Conservation (phyloP, 2,329 filamentous ascomycete genomes). For the Polytolypa hystricis region DNA sequence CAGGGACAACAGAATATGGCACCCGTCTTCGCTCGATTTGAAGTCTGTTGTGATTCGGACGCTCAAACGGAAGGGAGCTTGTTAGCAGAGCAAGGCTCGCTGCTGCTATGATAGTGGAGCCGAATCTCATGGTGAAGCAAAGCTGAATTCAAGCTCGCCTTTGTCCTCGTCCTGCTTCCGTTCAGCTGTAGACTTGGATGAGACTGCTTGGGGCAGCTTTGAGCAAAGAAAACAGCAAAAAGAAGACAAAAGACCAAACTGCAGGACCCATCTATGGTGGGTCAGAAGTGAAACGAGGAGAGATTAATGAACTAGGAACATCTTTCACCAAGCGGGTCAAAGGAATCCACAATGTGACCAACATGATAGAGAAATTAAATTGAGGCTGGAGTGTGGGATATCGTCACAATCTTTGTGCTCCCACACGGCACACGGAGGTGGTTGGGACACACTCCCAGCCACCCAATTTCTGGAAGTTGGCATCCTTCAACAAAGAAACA, state of each 20-base stretch:
- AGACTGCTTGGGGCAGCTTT: too few species aligned
- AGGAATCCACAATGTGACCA: too few species aligned
- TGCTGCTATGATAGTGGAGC: slow-evolving; percentile 13
- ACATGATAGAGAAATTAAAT: too few species aligned
- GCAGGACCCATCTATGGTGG: too few species aligned
- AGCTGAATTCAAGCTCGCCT: not conserved
- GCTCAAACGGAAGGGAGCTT: slow-evolving; percentile 1
- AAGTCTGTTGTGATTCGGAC: not conserved
- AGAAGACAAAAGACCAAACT: too few species aligned
- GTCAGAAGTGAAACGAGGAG: too few species aligned
- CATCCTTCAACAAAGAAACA: not conserved
- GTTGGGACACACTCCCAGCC: slow-evolving; percentile 11
- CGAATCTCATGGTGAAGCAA: slow-evolving; percentile 1
- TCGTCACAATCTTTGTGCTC: not conserved
- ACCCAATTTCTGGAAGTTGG: slow-evolving; percentile 1
- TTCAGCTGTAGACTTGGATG: too few species aligned
- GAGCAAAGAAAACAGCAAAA: too few species aligned
- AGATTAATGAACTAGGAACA: too few species aligned
- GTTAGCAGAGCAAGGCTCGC: slow-evolving; percentile 5
- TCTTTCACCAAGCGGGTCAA: too few species aligned
- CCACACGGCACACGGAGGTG: slow-evolving; percentile 3
- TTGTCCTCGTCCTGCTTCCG: too few species aligned
- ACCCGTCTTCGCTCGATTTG: slow-evolving; percentile 5
- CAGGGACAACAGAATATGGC: slow-evolving; percentile 14
- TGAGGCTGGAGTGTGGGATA: slow-evolving; percentile 3